A percentile compares a stretch with the other conserved stretches of the same genome.
phyloP scores from a whole-genome alignment of 2,329 filamentous ascomycete species.

The Pseudovirgaria hyperparasitica region DNA sequence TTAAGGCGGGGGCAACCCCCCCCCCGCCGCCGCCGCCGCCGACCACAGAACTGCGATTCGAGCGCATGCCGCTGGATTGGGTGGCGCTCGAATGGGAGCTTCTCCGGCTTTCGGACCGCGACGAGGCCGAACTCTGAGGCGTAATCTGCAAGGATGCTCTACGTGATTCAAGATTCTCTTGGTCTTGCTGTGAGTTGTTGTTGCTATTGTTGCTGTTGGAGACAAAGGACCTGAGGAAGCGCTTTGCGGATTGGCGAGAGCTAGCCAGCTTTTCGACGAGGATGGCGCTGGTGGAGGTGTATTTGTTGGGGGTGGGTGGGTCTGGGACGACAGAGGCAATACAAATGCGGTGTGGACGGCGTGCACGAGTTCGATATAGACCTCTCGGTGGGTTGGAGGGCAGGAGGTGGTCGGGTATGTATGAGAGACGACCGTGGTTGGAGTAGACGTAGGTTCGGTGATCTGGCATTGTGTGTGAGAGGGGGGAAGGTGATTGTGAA shows the following conservation, averaged over 20 bases:
- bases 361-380: conserved; percentile 37
- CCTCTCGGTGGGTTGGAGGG: conserved; percentile 13
- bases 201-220: conserved; percentile 2
- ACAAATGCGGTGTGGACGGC: conserved; percentile 44
- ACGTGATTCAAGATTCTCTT: too few relatives aligned
- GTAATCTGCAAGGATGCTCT: conserved; percentile 15
- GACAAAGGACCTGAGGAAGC: conserved; percentile 36
- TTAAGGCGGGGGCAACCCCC: conserved; percentile 23
- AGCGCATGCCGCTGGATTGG: conserved; percentile 23
- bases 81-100: conserved; percentile 11
- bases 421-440: conserved; percentile 24
- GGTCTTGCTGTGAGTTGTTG: background rate
- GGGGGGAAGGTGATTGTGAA: conserved; percentile 13
- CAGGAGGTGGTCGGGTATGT: conserved; percentile 22
- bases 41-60: conserved; percentile 26
- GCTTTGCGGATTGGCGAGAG: conserved; percentile 35
- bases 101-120: conserved; percentile 15
- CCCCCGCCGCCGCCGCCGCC: too few relatives aligned
- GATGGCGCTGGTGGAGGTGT: conserved; percentile 20
- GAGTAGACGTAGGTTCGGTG: conserved; percentile 24
- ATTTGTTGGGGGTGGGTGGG: conserved; percentile 14
- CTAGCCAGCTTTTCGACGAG: conserved; percentile 37
- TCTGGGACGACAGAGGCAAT: conserved; percentile 38
- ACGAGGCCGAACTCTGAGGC: conserved; percentile 12
- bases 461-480: too few relatives aligned